Evolutionary conservation across 148 eudicot genomes (phyloP), one percentile per base, ranked within the genome.

Genomic region (Cornus kousa): DNA sequence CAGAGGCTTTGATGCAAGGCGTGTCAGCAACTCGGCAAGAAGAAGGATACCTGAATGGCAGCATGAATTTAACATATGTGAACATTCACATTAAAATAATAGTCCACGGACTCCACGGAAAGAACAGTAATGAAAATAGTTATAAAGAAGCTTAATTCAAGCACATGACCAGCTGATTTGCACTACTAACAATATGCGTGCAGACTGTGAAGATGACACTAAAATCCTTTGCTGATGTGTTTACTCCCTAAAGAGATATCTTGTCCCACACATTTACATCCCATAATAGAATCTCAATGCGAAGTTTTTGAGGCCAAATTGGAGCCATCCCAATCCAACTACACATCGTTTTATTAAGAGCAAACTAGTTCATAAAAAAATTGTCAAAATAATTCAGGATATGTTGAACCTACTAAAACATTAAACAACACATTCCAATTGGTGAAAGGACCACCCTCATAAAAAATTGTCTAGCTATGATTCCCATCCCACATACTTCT

Each of bases 21-120:
- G 87, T 57, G 74, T 78, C 82, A 93, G 85, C 80, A 93, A 81
- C 86, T 93, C 97, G 16, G 91, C 97, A 70, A 95, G 90, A 75
- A 95, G 89, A 73, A 95, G 97, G 74, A 86, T 85, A 65, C 97
- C 99, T 95, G 87, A 28, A 43, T 17, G 66, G 70, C 68, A 86
- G 74, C 70, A 71, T 7, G 16, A 40, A 70, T 5, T 39, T 40
- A 39, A 59, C 5, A 43, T 24, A 37, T 37, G 39, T 22, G 19
- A 53, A 67, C 39, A 20, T 55, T 67, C 68, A 48, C 79, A 28
- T 77, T 22, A 68, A 48, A 17, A 17, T 62, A 2, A n/a, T 62
- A n/a, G 66, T 62, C 16, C 33, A 37, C 17, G 22, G 53, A 57
- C 55, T 62, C 16, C 33, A 37, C 17, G 22, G 53, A 57, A 66